Evolutionary conservation across 208 protist species (phyloP).

Genomic region (Wallacemonas sp.): DNA sequence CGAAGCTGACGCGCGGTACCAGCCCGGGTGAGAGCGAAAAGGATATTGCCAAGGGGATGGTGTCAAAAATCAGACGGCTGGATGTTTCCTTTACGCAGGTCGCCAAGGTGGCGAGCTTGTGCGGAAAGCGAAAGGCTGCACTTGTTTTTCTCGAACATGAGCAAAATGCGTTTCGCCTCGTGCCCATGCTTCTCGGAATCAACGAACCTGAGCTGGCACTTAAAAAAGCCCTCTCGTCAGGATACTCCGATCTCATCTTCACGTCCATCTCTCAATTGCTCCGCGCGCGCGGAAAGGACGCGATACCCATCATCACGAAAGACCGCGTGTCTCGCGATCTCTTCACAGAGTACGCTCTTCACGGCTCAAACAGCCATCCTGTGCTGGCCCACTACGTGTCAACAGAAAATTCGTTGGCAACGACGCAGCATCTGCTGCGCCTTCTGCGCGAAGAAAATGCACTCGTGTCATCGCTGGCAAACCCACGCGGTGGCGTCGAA

Average conservation of each 20-base stretch:
- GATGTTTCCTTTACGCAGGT: constrained; percentile 59
- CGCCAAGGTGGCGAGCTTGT: constrained; percentile 47
- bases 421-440: constrained; percentile 19
- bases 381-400: constrained; percentile 5
- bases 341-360: constrained; percentile 49
- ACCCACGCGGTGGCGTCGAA: constrained; percentile 8
- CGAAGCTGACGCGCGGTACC: constrained; percentile 63
- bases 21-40: constrained; percentile 29
- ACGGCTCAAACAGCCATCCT: not conserved
- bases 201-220: constrained; percentile 67
- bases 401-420: constrained; percentile 23
- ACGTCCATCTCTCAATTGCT: constrained; percentile 67
- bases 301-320: constrained; percentile 36
- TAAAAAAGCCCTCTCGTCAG: constrained; percentile 39
- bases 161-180: constrained; percentile 40
- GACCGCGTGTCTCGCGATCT: constrained; percentile 33
- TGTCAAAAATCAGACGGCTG: constrained; percentile 50
- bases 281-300: constrained; percentile 33
- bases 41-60: constrained; percentile 38
- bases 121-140: constrained; percentile 50
- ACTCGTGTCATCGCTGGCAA: constrained; percentile 4
- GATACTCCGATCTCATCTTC: constrained; percentile 69
- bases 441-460: not conserved
- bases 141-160: constrained; percentile 65
- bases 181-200: constrained; percentile 72